Evolutionary conservation across 805 yeast species (phyloP), one percentile per base, ranked within the genome.

Genomic region (Wickerhamiella azymoides): DNA sequence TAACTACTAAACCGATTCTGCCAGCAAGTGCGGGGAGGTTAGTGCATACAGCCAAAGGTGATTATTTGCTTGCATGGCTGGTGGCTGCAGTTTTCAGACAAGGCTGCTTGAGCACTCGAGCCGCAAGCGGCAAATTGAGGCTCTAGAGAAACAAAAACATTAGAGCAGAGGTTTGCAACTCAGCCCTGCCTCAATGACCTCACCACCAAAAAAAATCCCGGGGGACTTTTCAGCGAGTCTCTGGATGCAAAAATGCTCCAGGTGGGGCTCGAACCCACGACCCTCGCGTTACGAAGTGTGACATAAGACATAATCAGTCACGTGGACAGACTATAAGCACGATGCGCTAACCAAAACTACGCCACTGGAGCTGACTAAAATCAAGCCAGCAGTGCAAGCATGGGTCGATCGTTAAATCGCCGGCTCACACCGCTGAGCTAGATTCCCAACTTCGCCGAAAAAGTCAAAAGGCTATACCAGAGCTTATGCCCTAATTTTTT

Each of bases 251-350:
- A 46, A 36, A 14, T 46, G 49, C 49, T 46, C 49, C 40, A 46
- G 49, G 49, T 46, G 49, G 49, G 49, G 49, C 40, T 46, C 44
- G 49, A 46, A 46, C 49, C 49, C 49, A 46, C 49, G 49, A 46
- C 49, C 49, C 45, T 46, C 49, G 49, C 49, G 49, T 46, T 43
- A 41, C 49, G 46, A 43, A 43, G 39, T 37, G 49, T 46, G 49
- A 36, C 41, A 40, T 46, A 36, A 41, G 19, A 41, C 45, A 41
- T 46, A 46, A 32, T 35, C 41, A 40, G 46, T 46, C 45, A 42
- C 45, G 45, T 45, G 37, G 37, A 35, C 28, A 41, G 38, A 36
- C 42, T 46, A 46, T 46, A 46, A 46, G 49, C 49, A 46, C 49
- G 49, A 46, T 46, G 49, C 49, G 49, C 49, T 46, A 46, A 46